phyloP scores from a whole-genome alignment of 202 grass and related monocot species.

The Eragrostis tef region DNA sequence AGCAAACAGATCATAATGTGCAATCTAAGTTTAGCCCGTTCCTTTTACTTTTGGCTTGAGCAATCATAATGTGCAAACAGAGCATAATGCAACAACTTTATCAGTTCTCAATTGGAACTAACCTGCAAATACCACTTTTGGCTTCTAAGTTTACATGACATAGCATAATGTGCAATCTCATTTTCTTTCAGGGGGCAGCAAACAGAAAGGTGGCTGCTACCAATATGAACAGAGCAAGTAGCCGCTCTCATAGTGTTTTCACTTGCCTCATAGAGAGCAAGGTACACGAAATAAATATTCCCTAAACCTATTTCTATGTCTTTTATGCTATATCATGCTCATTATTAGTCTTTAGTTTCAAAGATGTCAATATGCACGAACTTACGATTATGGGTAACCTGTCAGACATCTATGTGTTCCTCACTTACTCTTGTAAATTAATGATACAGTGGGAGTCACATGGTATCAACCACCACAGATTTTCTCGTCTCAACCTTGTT shows the following conservation, averaged over 20 bases:
- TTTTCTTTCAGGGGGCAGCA: conserved; percentile 76
- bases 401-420: background rate
- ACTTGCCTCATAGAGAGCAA: conserved; percentile 98
- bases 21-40: too few species aligned
- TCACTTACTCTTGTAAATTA: conserved; percentile 46
- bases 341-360: background rate
- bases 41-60: too few species aligned
- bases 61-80: too few species aligned
- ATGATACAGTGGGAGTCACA: conserved; percentile 87
- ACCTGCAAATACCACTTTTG: background rate
- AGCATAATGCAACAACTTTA: background rate
- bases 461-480: conserved; percentile 88
- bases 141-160: conserved; percentile 9
- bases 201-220: conserved; percentile 97
- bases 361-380: conserved; percentile 5
- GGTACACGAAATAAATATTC: conserved; percentile 51
- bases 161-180: background rate
- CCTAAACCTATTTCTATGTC: conserved; percentile 30
- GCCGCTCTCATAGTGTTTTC: conserved; percentile 98
- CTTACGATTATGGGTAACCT: conserved; percentile 31
- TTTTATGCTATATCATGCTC: conserved; percentile 5
- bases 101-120: background rate
- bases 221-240: conserved; percentile 98
- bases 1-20: too few species aligned
- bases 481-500: conserved; percentile 95